Evolutionary conservation across 2,329 filamentous ascomycete genomes (phyloP).

Genomic region (Cordyceps tenuipes): DNA sequence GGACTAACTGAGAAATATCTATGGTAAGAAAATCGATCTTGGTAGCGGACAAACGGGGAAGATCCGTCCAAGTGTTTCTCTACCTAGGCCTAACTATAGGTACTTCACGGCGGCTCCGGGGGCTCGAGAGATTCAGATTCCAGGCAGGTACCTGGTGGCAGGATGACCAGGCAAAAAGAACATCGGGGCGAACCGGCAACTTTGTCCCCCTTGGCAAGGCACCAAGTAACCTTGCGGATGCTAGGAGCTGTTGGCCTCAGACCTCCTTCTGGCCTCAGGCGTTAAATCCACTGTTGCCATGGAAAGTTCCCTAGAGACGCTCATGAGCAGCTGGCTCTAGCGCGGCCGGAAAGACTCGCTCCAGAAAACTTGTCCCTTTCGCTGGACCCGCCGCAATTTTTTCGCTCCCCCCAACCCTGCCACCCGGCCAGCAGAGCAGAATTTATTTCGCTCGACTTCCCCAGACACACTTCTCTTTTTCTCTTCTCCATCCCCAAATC

Average conservation of each 20-base stretch:
- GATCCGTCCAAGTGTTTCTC: not conserved
- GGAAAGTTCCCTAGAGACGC: conserved; percentile 9
- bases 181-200: conserved; percentile 13
- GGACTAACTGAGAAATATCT: not conserved
- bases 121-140: not conserved
- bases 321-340: conserved; percentile 16
- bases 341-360: conserved; percentile 45
- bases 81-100: no score
- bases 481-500: conserved; percentile 40
- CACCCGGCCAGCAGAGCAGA: conserved; percentile 34
- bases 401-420: conserved; percentile 33
- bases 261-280: conserved; percentile 11
- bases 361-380: conserved; percentile 38
- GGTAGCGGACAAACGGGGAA: not conserved
- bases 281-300: conserved; percentile 13
- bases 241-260: not conserved
- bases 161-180: not conserved
- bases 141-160: not conserved
- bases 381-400: conserved; percentile 41
- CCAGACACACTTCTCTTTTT: conserved; percentile 30
- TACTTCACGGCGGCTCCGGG: not conserved
- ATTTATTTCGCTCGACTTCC: conserved; percentile 36
- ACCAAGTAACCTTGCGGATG: not conserved
- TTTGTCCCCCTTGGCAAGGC: not conserved
- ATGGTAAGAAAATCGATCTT: not conserved